phyloP scores from a whole-genome alignment of 164 flowering plant genomes.

The Warburgia ugandensis region DNA sequence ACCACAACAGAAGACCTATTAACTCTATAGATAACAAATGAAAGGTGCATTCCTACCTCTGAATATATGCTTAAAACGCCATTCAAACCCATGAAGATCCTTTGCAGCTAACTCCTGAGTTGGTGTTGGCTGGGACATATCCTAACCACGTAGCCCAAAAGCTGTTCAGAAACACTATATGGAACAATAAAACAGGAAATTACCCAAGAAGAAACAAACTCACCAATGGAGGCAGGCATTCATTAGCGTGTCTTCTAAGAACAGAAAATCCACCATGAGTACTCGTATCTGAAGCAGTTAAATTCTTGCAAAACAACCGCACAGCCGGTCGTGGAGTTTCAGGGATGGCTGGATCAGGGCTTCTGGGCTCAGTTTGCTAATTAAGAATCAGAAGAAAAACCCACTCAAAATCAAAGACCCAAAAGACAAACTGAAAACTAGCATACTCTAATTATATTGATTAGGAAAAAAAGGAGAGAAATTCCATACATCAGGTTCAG shows the following conservation, averaged over 20 bases:
- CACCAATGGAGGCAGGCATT: constrained; percentile 84
- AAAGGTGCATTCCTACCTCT: constrained; percentile 38
- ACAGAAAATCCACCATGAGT: constrained; percentile 98
- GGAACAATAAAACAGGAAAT: neutral
- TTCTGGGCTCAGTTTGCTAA: constrained; percentile 60
- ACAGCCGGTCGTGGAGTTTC: constrained; percentile 41
- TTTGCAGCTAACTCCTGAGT: constrained; percentile 73
- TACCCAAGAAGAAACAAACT: neutral
- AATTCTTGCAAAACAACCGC: constrained; percentile 75
- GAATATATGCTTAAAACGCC: constrained; percentile 84
- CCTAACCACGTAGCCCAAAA: no score
- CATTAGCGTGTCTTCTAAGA: constrained; percentile 84
- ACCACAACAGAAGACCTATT: no score
- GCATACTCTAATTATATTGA: neutral
- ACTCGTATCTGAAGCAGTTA: constrained; percentile 94
- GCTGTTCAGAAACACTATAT: constrained; percentile 1
- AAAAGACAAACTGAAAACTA: neutral
- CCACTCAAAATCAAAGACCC: neutral
- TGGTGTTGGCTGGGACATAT: constrained; percentile 61
- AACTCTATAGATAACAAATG: neutral
- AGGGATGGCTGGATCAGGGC: constrained; percentile 40
- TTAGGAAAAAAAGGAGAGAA: neutral
- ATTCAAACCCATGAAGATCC: constrained; percentile 80
- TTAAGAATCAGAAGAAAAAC: neutral
- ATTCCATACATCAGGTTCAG: constrained; percentile 55